Evolutionary conservation across 2,329 filamentous ascomycete genomes (phyloP), one percentile per base, ranked within the genome.

Genomic region (Graphiopsis chlorocephala): DNA sequence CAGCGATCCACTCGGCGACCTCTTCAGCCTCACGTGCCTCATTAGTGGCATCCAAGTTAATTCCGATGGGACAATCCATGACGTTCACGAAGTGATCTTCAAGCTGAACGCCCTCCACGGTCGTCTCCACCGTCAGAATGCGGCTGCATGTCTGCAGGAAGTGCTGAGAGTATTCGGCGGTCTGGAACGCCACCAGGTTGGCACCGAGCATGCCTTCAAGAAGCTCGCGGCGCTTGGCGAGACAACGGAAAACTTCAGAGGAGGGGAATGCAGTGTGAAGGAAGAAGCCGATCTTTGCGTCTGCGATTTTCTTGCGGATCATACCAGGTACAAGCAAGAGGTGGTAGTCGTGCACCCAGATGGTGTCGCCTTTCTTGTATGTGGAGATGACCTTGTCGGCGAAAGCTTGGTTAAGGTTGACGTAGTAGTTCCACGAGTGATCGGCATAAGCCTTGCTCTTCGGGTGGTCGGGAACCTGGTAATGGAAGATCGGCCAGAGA

Each of bases 371-470:
- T 29, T 90, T 88, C 82, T 97, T 97, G 89, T 94, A 98, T 78
- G 93, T 92, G 76, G 90, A 90, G 56, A 96, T 83, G 65, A 98
- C 93, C 75, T 89, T 90, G 75, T 97, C 91, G 33, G 94, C 94
- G 78, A 98, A 97, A 3, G 90, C 92, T 77, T 95, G 90, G 79
- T 97, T 97, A 74, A 97, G 85, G 62, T 91, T 92, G 74, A 93
- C 90, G 73, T 98, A 98, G 81, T 92, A 96, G 70, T 93, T 86
- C 92, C 93, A 98, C 0, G 93, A 97, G 78, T 98, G 93, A 71
- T 98, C 94, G 77, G 96, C 90, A 76, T 97, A 98, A 0, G 94
- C 94, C 67, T 98, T 98, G 86, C 93, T 97, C 83, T 97, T 97
- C 28, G 94, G 94, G 75, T 96, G 96, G 75, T 98, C 95, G 0